phyloP scores from a whole-genome alignment of 805 yeast species.

The Wickerhamomyces ciferrii region DNA sequence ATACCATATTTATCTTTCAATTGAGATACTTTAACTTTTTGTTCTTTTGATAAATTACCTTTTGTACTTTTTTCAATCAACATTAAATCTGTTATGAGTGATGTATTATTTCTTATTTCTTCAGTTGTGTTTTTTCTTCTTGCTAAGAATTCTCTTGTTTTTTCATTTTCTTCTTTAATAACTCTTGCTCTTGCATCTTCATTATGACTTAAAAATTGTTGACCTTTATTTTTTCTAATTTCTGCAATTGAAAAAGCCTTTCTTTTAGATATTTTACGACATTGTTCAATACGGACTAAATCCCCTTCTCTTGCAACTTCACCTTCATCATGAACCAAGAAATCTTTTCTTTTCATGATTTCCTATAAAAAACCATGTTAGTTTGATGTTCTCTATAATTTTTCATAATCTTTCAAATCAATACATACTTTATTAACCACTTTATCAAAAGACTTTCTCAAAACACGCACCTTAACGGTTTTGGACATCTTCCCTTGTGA shows the following conservation, averaged over 20 bases:
- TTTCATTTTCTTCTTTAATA: slow-evolving; percentile 55
- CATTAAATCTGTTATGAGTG: slow-evolving; percentile 27
- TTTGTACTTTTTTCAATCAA: slow-evolving; percentile 20
- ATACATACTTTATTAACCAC: slow-evolving; percentile 48
- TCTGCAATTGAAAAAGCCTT: slow-evolving; percentile 92
- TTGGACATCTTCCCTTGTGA: slow-evolving; percentile 96
- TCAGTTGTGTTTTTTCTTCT: slow-evolving; percentile 35
- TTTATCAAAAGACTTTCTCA: slow-evolving; percentile 67
- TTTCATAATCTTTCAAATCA: no score
- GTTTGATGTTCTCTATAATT: not conserved
- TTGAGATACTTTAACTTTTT: slow-evolving; percentile 29
- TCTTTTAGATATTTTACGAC: slow-evolving; percentile 77
- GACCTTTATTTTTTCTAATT: slow-evolving; percentile 83
- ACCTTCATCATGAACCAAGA: slow-evolving; percentile 90
- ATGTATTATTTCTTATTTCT: slow-evolving; percentile 19
- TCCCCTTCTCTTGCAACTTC: slow-evolving; percentile 93
- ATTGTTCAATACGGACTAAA: slow-evolving; percentile 85
- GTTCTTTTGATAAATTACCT: slow-evolving; percentile 26
- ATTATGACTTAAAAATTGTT: slow-evolving; percentile 80
- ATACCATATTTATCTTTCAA: slow-evolving; percentile 42
- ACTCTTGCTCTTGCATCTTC: slow-evolving; percentile 67
- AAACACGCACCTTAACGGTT: slow-evolving; percentile 90
- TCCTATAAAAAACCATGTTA: slow-evolving; percentile 29
- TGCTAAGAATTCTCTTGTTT: slow-evolving; percentile 47
- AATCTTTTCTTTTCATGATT: slow-evolving; percentile 72